Base-by-base conservation (phyloP, 345 rosid species). In the Dovyalis caffra region DNA sequence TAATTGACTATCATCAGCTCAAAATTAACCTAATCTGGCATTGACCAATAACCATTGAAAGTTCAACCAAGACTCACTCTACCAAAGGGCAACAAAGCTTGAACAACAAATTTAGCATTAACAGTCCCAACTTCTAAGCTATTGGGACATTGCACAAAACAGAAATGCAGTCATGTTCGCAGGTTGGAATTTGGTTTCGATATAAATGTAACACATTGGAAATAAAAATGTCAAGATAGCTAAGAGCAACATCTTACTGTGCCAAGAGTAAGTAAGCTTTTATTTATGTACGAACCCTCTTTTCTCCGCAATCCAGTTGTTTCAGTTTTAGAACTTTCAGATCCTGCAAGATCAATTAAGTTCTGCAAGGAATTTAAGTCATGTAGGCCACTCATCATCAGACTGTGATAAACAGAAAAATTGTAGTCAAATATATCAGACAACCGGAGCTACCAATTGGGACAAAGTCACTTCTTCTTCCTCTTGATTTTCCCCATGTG, bases 301-400 rank as follows among this genome's bases (percentile, higher is more conserved):
- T 90, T 90, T 80, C 92, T 88, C 70, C 92, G 82, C 81, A 88
- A 64, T 37, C 94, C 92, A 76, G 87, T 90, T 63, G 94, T 90
- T 79, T 90, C 94, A 70, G 89, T 81, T 79, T 90, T 90, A 23
- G 94, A 90, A 78, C 94, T 90, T 79, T 90, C 94, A 64, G 94
- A 90, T 70, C 94, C 94, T 26, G 94, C 90, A 63, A 90, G 90
- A 82, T 90, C 94, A 77, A 88, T 90, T 69, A 90, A 83, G 75
- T 90, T 78, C 92, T 88, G 87, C 80, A 79, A 60, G 72, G 38
- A 75, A 67, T 29, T 69, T n/a, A 28, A 53, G 68, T 62, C n/a
- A 75, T 47, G 35, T 4, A 47, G 15, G 64, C 25, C 40, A 5
- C 6, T 40, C 73, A 70, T 60, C 21, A 77, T 21, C 69, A 65